phyloP scores from a whole-genome alignment of 352 stramenopile genomes.

The Phytophthora cryptogea region DNA sequence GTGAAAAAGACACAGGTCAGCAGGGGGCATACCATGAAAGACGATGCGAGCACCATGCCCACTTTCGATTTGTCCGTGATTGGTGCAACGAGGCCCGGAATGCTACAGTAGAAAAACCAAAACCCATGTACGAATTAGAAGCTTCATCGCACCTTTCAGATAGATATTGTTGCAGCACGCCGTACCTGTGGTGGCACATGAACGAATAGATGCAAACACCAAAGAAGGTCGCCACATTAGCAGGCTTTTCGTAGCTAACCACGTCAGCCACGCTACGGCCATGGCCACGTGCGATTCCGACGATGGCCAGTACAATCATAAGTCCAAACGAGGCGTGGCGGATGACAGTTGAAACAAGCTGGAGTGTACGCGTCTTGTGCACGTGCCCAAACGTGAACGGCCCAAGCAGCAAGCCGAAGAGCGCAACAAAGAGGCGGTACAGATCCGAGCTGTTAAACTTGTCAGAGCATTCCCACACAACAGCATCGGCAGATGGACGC shows the following conservation, averaged over 20 bases:
- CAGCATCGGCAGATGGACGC: slow-evolving; percentile 44
- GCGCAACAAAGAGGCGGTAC: slow-evolving; percentile 81
- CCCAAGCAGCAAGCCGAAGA: slow-evolving; percentile 74
- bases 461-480: slow-evolving; percentile 74
- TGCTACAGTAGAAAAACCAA: slow-evolving; percentile 33
- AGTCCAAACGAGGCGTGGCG: slow-evolving; percentile 83
- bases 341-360: slow-evolving; percentile 83
- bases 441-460: slow-evolving; percentile 77
- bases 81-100: slow-evolving; percentile 81
- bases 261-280: slow-evolving; percentile 68
- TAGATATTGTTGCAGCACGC: neutral
- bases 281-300: slow-evolving; percentile 71
- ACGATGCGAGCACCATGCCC: slow-evolving; percentile 54
- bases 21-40: slow-evolving; percentile 64
- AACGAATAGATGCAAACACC: slow-evolving; percentile 91
- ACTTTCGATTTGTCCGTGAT: slow-evolving; percentile 86
- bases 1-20: slow-evolving; percentile 3
- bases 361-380: slow-evolving; percentile 81
- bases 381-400: slow-evolving; percentile 84
- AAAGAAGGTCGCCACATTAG: slow-evolving; percentile 83
- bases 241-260: slow-evolving; percentile 70
- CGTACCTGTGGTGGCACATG: slow-evolving; percentile 90
- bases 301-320: slow-evolving; percentile 78
- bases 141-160: neutral
- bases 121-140: neutral